phyloP scores from a whole-genome alignment of 257 asterid species.

The Lavandula angustifolia region DNA sequence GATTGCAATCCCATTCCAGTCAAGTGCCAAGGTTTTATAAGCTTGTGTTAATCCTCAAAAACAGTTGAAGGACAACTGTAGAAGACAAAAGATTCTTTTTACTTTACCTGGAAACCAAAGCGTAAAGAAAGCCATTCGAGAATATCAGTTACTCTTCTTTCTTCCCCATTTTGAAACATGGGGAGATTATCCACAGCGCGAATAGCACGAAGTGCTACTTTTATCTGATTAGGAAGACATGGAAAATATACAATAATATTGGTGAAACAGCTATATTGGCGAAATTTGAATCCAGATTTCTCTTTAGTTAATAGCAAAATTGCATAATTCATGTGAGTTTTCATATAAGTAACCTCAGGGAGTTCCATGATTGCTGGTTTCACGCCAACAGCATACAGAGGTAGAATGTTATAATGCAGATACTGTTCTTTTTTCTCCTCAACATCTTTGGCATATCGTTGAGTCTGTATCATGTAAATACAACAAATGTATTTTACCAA shows the following conservation, averaged over 20 bases:
- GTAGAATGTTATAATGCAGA: conserved; percentile 92
- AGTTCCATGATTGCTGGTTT: conserved; percentile 95
- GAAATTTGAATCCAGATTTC: conserved; percentile 28
- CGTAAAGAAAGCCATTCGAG: conserved; percentile 92
- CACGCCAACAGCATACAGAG: conserved; percentile 79
- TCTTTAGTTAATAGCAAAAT: conserved; percentile 4
- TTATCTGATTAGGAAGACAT: conserved; percentile 55
- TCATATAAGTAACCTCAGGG: conserved; percentile 67
- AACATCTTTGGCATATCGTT: conserved; percentile 71
- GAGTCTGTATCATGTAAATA: conserved; percentile 59
- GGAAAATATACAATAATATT: conserved; percentile 20
- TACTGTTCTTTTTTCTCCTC: conserved; percentile 83
- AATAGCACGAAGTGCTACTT: conserved; percentile 77
- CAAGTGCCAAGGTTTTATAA: conserved; percentile 5
- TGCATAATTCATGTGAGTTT: conserved; percentile 25
- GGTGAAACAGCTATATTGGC: conserved; percentile 19
- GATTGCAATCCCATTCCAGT: neutral
- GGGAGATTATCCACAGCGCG: conserved; percentile 73
- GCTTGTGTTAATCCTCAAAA: conserved; percentile 1
- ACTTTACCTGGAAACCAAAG: conserved; percentile 94
- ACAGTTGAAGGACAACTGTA: conserved; percentile 10
- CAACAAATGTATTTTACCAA: neutral
- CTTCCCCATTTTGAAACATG: conserved; percentile 49
- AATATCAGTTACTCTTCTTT: conserved; percentile 65
- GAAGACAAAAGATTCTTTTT: neutral